Conservation (phyloP, 495 filamentous ascomycete genomes). For the Antarctomyces pellizariae region DNA sequence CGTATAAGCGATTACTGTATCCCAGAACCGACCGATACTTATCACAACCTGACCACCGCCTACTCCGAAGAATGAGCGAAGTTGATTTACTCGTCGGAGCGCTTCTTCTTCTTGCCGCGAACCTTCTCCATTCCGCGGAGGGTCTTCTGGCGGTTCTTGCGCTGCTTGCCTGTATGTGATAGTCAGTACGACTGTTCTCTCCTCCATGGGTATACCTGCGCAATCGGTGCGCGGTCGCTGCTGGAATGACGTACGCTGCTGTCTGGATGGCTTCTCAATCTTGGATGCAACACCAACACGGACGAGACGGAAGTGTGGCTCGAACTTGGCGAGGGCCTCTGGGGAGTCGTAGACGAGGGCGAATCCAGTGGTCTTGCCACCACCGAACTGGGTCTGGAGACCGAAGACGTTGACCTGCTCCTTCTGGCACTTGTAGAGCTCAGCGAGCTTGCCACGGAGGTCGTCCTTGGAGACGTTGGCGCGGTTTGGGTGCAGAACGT, state of each 20-base stretch:
- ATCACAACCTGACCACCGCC: no score
- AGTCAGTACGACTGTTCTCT: slow-evolving; percentile 4
- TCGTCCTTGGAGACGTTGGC: slow-evolving; percentile 98
- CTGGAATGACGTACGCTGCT: slow-evolving; percentile 68
- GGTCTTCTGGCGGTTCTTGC: slow-evolving; percentile 99
- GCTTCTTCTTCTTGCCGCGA: slow-evolving; percentile 64
- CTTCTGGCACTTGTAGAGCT: slow-evolving; percentile 93
- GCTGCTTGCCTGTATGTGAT: slow-evolving; percentile 76
- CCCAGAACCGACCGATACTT: no score
- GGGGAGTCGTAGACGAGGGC: slow-evolving; percentile 92
- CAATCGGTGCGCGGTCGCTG: background rate
- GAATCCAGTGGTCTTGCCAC: slow-evolving; percentile 98
- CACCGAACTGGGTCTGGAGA: slow-evolving; percentile 95
- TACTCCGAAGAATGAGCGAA: slow-evolving; percentile 10
- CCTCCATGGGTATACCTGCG: slow-evolving; percentile 2
- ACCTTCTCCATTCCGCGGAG: slow-evolving; percentile 86
- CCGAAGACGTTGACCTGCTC: slow-evolving; percentile 93
- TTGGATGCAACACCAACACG: slow-evolving; percentile 74
- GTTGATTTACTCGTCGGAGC: slow-evolving; percentile 22
- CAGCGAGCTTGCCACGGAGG: slow-evolving; percentile 80
- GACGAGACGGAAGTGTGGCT: slow-evolving; percentile 92
- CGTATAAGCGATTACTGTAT: no score
- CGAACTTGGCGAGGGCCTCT: slow-evolving; percentile 98
- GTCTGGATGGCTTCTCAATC: slow-evolving; percentile 87
- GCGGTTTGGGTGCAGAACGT: slow-evolving; percentile 97